A percentile compares a stretch with the other conserved stretches of the same genome.
phyloP scores from a whole-genome alignment of 768 basidiomycete species.

The Russula earlei region DNA sequence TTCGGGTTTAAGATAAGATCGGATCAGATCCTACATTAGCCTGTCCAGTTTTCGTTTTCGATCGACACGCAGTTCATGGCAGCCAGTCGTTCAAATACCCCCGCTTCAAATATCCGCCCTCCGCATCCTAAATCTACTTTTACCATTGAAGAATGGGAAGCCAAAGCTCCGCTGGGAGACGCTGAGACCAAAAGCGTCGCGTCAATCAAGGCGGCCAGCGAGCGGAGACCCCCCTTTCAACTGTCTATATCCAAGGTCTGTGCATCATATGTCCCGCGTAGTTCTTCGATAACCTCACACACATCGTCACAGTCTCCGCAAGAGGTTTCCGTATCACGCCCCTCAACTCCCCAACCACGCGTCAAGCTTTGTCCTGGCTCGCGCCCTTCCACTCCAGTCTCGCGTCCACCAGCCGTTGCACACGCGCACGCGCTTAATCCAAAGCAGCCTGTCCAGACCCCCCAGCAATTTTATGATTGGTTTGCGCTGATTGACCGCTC shows the following conservation, averaged over 20 bases:
- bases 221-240: constrained; percentile 44
- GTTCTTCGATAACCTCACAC: background rate
- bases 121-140: constrained; percentile 38
- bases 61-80: constrained; percentile 8
- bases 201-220: constrained; percentile 50
- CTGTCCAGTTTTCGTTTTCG: background rate
- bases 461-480: constrained; percentile 97
- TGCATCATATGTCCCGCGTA: background rate
- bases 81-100: constrained; percentile 17
- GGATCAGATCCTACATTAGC: background rate
- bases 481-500: constrained; percentile 82
- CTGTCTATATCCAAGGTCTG: constrained; percentile 55
- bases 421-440: constrained; percentile 56
- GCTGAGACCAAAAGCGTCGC: constrained; percentile 57
- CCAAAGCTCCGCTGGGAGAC: constrained; percentile 67
- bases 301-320: constrained; percentile 31
- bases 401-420: constrained; percentile 7
- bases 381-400: constrained; percentile 24
- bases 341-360: constrained; percentile 35
- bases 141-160: constrained; percentile 87
- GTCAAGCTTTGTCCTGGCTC: constrained; percentile 21
- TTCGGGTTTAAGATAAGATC: constrained; percentile 1
- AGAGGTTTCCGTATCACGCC: constrained; percentile 34
- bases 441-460: constrained; percentile 70
- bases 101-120: constrained; percentile 18